Base-by-base conservation (phyloP, 352 stramenopile genomes). In the Phytophthora cactorum region DNA sequence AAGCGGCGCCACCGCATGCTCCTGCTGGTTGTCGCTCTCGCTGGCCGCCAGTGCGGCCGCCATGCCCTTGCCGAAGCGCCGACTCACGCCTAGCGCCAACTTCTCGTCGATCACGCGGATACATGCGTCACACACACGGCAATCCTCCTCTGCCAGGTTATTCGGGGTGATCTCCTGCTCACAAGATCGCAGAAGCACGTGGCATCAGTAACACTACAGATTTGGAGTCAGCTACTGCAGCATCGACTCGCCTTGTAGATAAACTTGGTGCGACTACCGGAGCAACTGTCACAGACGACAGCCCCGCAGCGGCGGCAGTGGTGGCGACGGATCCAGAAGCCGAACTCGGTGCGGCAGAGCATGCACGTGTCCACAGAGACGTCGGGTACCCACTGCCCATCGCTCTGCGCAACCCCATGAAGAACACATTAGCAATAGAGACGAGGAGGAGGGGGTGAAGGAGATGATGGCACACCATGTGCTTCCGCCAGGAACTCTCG, bases 251-350 rank as follows among this genome's bases (percentile, higher is more conserved):
- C 86, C 81, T 93, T 92, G 74, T 95, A 90, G 43, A 96, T 93
- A 67, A 95, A 93, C 49, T 87, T 88, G 31, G 88, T 95, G 38
- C 86, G 84, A 58, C 78, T 92, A 6, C 79, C 76, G 7, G 89
- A 95, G 68, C 90, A 97, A 10, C 73, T 43, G 43, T 94, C 81
- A 55, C 90, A 97, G 7, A 96, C 81, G 22, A 95, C 78, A 7
- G 84, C 84, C 10, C 90, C 90, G 38, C 90, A 97, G n/a, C 86
- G 86, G 5, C 90, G 88, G 63, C 90, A 97, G 68, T 97, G 90
- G 74, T 97, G 90, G 64, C 91, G 90, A 31, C 90, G 86, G 59
- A 84, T 92, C 86, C 87, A 93, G 59, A 93, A 95, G 34, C 79
- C 81, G 59, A 97, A 97, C 61, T 95, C 89, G 34, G 60, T 57